Conservation (phyloP, 805 yeast genomes). For the Starmerella etchellsii region DNA sequence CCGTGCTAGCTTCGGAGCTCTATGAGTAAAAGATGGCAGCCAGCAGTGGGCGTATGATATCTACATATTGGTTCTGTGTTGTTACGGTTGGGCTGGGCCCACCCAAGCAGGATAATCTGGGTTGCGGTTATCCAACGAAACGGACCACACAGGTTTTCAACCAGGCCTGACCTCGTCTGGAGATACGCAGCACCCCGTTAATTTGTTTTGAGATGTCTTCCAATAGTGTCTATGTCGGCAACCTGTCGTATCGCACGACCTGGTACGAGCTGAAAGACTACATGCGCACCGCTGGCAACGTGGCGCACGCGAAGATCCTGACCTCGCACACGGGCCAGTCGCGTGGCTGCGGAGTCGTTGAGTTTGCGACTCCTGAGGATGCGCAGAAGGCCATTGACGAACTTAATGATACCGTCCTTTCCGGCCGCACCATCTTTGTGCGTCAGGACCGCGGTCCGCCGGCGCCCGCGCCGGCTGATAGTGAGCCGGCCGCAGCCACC, state of each 20-base stretch:
- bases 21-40: too few species aligned
- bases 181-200: too few species aligned
- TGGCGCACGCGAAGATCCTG: conserved; percentile 67
- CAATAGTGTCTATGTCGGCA: conserved; percentile 34
- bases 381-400: conserved; percentile 59
- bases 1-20: too few species aligned
- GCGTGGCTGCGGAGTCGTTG: conserved; percentile 75
- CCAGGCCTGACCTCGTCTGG: too few species aligned
- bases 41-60: too few species aligned
- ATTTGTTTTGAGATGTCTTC: conserved; percentile 21
- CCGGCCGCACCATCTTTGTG: conserved; percentile 72
- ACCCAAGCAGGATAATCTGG: too few species aligned
- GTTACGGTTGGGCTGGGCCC: too few species aligned
- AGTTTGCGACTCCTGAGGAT: conserved; percentile 50
- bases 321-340: conserved; percentile 58
- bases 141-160: too few species aligned
- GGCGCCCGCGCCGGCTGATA: conserved; percentile 20
- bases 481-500: background rate
- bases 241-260: conserved; percentile 29
- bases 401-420: conserved; percentile 55
- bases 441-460: conserved; percentile 78
- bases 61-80: too few species aligned
- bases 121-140: conserved; percentile 4
- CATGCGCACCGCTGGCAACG: conserved; percentile 63
- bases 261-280: conserved; percentile 55